Evolutionary conservation across 2,329 filamentous ascomycete genomes (phyloP).

Genomic region (Penicillium sp.): DNA sequence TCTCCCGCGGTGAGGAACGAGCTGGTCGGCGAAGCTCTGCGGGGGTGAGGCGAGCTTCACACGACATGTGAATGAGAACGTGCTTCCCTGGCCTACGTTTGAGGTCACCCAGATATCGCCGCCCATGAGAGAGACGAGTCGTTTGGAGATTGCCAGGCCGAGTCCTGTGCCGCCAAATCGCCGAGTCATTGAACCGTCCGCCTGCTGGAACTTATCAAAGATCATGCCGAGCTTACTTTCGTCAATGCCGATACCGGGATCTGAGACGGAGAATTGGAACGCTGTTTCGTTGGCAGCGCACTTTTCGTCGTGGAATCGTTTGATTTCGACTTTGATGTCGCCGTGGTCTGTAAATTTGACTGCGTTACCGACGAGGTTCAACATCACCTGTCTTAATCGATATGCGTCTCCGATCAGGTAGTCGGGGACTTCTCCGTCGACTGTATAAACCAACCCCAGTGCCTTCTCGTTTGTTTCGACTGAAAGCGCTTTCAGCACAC

Average conservation of each 20-base stretch:
- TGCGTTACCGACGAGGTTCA: constrained; percentile 92
- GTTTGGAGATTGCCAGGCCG: constrained; percentile 91
- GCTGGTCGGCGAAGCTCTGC: constrained; percentile 70
- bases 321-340: constrained; percentile 86
- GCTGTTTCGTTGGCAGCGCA: constrained; percentile 74
- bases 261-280: constrained; percentile 89
- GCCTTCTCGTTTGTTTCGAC: constrained; percentile 96
- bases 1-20: constrained; percentile 82
- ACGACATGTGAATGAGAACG: constrained; percentile 90
- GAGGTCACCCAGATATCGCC: constrained; percentile 94
- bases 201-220: constrained; percentile 97
- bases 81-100: constrained; percentile 81
- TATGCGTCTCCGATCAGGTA: constrained; percentile 93
- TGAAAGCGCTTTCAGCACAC: constrained; percentile 89
- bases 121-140: constrained; percentile 90
- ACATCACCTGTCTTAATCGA: constrained; percentile 87
- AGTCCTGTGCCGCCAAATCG: constrained; percentile 93
- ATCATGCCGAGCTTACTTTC: constrained; percentile 91
- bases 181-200: constrained; percentile 89
- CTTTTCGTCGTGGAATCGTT: constrained; percentile 60
- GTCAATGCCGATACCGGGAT: constrained; percentile 93
- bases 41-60: constrained; percentile 79
- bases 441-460: constrained; percentile 83
- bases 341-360: constrained; percentile 97
- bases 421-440: constrained; percentile 86